phyloP scores from a whole-genome alignment of 345 rosid species.

The Sisymbrium altissimum region DNA sequence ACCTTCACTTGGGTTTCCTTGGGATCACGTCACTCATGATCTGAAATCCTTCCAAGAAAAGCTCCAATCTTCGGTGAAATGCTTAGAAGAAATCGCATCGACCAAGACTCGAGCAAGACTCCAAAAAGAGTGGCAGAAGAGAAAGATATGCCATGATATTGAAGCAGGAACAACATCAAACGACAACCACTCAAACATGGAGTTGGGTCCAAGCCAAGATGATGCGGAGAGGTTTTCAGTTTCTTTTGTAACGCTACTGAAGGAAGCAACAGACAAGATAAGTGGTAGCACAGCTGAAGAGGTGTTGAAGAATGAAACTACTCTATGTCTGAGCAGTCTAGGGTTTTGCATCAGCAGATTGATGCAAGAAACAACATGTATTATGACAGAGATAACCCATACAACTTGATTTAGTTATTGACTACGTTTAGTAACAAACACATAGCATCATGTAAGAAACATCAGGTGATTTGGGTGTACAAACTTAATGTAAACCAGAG shows the following conservation, averaged over 20 bases:
- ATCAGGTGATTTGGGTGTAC: background rate
- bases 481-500: constrained; percentile 1
- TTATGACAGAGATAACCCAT: constrained; percentile 45
- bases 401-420: constrained; percentile 38
- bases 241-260: constrained; percentile 41
- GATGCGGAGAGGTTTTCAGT: constrained; percentile 33
- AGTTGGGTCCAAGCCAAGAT: constrained; percentile 33
- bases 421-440: background rate
- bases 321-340: constrained; percentile 42
- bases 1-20: constrained; percentile 16
- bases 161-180: constrained; percentile 50
- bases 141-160: constrained; percentile 39
- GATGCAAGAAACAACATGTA: constrained; percentile 45
- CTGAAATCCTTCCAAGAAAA: constrained; percentile 42
- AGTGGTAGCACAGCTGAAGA: constrained; percentile 37
- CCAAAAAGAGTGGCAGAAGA: constrained; percentile 35
- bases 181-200: constrained; percentile 1
- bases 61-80: constrained; percentile 38
- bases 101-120: constrained; percentile 35
- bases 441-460: constrained; percentile 12
- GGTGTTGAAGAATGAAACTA: constrained; percentile 37
- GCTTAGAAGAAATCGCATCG: constrained; percentile 37
- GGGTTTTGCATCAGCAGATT: constrained; percentile 57
- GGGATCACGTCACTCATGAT: constrained; percentile 40
- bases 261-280: constrained; percentile 30